phyloP scores from a whole-genome alignment of 805 yeast genomes.

The Metahyphopichia silvanorum region DNA sequence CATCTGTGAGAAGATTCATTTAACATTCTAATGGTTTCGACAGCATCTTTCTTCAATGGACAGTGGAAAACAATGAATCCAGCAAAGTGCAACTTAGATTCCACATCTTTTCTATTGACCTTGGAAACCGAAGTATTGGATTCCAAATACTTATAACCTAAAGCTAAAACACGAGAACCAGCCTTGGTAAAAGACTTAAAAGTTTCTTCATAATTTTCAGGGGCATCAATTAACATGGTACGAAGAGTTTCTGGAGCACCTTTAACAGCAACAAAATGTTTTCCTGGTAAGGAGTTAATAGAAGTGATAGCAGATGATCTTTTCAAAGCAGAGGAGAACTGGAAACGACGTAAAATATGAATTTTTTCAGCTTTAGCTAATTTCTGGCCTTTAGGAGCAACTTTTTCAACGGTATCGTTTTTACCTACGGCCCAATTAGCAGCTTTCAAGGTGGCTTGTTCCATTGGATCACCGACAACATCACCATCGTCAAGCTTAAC shows the following conservation, averaged over 20 bases:
- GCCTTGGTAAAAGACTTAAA: constrained; percentile 90
- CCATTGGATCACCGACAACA: constrained; percentile 99
- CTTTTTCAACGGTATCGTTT: constrained; percentile 65
- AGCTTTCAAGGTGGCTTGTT: constrained; percentile 88
- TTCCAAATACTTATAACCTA: constrained; percentile 77
- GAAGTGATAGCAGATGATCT: constrained; percentile 86
- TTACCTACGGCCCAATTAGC: constrained; percentile 80
- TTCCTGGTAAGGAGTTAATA: constrained; percentile 42
- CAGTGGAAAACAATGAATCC: constrained; percentile 97
- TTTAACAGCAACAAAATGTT: constrained; percentile 78
- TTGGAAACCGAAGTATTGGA: constrained; percentile 47
- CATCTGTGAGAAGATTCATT: constrained; percentile 94
- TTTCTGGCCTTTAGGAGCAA: constrained; percentile 8
- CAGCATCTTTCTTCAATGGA: constrained; percentile 92
- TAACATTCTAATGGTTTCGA: constrained; percentile 85
- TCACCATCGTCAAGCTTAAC: constrained; percentile 95
- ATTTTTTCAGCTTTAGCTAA: constrained; percentile 45
- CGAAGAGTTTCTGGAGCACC: constrained; percentile 98
- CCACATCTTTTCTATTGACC: constrained; percentile 72
- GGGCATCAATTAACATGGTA: constrained; percentile 67
- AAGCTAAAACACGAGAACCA: constrained; percentile 95
- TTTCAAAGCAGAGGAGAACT: constrained; percentile 92
- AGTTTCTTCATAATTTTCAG: constrained; percentile 76
- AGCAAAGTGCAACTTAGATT: constrained; percentile 70
- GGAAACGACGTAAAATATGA: constrained; percentile 86